Evolutionary conservation across 768 basidiomycete species (phyloP), one percentile per base, ranked within the genome.

Genomic region (Mycena filopes): DNA sequence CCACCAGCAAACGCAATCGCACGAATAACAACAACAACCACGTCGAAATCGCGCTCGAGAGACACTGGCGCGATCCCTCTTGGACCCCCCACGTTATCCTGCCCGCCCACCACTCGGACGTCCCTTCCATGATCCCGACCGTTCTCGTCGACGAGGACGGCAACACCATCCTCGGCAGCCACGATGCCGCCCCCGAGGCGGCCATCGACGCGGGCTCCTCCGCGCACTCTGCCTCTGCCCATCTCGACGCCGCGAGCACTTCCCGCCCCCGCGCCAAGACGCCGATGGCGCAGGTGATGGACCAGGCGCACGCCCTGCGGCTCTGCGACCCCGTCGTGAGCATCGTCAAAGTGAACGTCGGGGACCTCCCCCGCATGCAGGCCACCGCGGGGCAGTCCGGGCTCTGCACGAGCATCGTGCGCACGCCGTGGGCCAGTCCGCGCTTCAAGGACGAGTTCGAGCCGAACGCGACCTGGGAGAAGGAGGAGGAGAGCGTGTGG

Each of bases 341-440:
- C 47, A 69, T 69, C 64, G 64, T 69, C 45, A 45, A 42, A 26
- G 68, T 69, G 31, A 51, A 64, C 38, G n/a, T 53, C 26, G 33
- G 26, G 50, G 68, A 69, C 53, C 64, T 69, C 29, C 68, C 68
- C 3, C 68, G 68, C 40, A 65, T 69, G 68, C 68, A 69, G 53
- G 64, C 64, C n/a, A 69, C 68, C 1, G 68, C 68, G 4, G 68
- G 68, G 15, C 68, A 69, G 51, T 65, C 60, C 6, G 68, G 68
- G 31, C 64, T 69, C 33, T 62, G 55, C 43, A 69, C 68, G 21
- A 60, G 55, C 57, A 69, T 66, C 42, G 68, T 69, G 31, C 68
- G 68, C 56, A 33, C 40, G 25, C 68, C 68, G 13, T 69, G 68
- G 68, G 25, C 36, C n/a, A 21, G 47, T 16, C 68, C 55, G n/a